phyloP scores from a whole-genome alignment of 2,329 filamentous ascomycete genomes.

The Ceratocystis albifundus region DNA sequence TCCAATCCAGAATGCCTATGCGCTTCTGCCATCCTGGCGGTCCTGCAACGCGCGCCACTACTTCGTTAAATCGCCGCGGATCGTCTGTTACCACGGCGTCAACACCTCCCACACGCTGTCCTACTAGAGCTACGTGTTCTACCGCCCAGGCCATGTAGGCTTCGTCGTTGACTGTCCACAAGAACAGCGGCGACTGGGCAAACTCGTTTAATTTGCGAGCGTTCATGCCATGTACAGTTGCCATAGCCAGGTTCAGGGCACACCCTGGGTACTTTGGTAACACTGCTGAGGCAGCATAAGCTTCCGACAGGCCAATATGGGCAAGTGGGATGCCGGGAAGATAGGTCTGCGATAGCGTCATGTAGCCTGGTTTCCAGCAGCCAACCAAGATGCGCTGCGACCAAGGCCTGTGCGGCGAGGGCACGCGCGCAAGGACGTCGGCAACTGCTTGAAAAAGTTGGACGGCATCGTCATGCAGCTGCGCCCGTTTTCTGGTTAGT shows the following conservation, averaged over 20 bases:
- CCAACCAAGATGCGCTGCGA: slow-evolving; percentile 62
- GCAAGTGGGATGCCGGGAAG: slow-evolving; percentile 52
- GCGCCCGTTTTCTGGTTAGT: background rate
- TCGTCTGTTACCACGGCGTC: slow-evolving; percentile 85
- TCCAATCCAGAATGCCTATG: slow-evolving; percentile 1
- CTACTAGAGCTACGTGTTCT: slow-evolving; percentile 27
- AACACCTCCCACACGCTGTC: slow-evolving; percentile 31
- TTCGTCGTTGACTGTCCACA: slow-evolving; percentile 80
- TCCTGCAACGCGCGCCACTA: slow-evolving; percentile 29
- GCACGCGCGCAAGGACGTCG: slow-evolving; percentile 46
- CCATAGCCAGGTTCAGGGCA: slow-evolving; percentile 63
- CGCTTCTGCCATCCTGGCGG: slow-evolving; percentile 2
- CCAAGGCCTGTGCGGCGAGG: slow-evolving; percentile 48
- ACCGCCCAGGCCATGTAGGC: slow-evolving; percentile 75
- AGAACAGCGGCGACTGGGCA: slow-evolving; percentile 50
- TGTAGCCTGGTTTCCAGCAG: slow-evolving; percentile 67
- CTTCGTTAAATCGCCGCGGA: slow-evolving; percentile 53
- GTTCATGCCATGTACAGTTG: slow-evolving; percentile 42
- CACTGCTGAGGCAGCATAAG: slow-evolving; percentile 62
- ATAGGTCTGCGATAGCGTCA: slow-evolving; percentile 50
- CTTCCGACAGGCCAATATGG: slow-evolving; percentile 56
- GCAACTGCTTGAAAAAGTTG: slow-evolving; percentile 60
- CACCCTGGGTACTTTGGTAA: slow-evolving; percentile 51
- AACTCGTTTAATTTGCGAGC: slow-evolving; percentile 44
- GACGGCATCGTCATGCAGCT: slow-evolving; percentile 59